Conservation (phyloP, 2,329 filamentous ascomycete genomes). For the Xylaria sp. region DNA sequence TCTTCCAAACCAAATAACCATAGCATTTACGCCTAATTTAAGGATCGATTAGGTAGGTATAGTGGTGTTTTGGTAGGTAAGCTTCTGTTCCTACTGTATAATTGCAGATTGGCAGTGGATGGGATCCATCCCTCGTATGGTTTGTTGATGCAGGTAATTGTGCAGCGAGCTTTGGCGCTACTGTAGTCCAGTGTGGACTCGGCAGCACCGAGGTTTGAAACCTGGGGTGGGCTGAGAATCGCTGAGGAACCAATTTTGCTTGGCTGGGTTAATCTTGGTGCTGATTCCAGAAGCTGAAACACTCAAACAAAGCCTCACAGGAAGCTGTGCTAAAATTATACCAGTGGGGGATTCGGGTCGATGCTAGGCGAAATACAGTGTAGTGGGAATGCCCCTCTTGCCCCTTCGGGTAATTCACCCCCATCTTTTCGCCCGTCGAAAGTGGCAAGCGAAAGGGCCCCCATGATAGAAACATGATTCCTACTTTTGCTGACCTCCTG, state of each 20-base stretch:
- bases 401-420: constrained; percentile 1
- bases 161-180: not conserved
- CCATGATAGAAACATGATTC: no score
- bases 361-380: not conserved
- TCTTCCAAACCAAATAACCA: no score
- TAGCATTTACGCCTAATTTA: no score
- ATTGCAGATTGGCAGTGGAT: no score
- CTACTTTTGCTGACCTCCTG: no score
- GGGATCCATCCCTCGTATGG: no score
- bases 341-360: constrained; percentile 1
- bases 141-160: constrained; percentile 7
- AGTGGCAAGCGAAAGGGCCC: no score
- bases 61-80: no score
- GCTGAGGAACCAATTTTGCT: not conserved
- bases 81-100: no score
- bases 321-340: constrained; percentile 23
- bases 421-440: not conserved
- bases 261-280: not conserved
- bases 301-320: constrained; percentile 5
- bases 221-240: constrained; percentile 4
- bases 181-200: constrained; percentile 3
- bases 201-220: constrained; percentile 20
- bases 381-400: constrained; percentile 15
- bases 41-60: no score
- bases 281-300: constrained; percentile 18